phyloP scores from a whole-genome alignment of 495 filamentous ascomycete genomes.

The Penicillium lividum region DNA sequence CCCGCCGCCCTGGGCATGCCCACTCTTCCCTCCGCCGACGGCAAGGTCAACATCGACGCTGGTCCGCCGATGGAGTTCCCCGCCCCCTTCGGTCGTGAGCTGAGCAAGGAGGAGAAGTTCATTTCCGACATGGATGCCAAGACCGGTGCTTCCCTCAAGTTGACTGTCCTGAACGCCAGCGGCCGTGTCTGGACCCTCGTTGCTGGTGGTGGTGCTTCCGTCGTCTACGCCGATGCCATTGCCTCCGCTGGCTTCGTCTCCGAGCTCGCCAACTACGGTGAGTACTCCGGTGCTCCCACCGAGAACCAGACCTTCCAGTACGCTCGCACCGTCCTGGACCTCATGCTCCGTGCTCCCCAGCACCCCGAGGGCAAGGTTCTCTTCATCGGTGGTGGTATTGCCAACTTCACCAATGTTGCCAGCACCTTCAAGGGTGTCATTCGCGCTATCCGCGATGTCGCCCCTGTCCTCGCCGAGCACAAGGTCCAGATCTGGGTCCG shows the following conservation, averaged over 20 bases:
- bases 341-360: conserved; percentile 91
- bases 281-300: conserved; percentile 98
- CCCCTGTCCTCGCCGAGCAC: conserved; percentile 86
- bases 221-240: conserved; percentile 98
- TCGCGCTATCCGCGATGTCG: conserved; percentile 89
- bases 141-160: conserved; percentile 97
- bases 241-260: conserved; percentile 92
- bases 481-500: conserved; percentile 99
- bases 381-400: conserved; percentile 99
- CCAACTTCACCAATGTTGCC: conserved; percentile 98
- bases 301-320: conserved; percentile 99
- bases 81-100: conserved; percentile 96
- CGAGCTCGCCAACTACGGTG: conserved; percentile 98
- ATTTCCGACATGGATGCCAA: conserved; percentile 98
- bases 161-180: conserved; percentile 88
- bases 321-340: conserved; percentile 90
- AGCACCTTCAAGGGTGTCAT: conserved; percentile 99
- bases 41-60: conserved; percentile 90
- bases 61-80: conserved; percentile 99
- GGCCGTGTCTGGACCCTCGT: conserved; percentile 98
- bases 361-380: conserved; percentile 93
- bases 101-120: conserved; percentile 97
- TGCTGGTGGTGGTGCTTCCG: conserved; percentile 98
- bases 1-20: conserved; percentile 83
- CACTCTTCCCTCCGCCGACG: conserved; percentile 52